A percentile compares a stretch with the other conserved stretches of the same genome.
phyloP scores from a whole-genome alignment of 2,329 filamentous ascomycete species.

The Plectosphaerella sp. region DNA sequence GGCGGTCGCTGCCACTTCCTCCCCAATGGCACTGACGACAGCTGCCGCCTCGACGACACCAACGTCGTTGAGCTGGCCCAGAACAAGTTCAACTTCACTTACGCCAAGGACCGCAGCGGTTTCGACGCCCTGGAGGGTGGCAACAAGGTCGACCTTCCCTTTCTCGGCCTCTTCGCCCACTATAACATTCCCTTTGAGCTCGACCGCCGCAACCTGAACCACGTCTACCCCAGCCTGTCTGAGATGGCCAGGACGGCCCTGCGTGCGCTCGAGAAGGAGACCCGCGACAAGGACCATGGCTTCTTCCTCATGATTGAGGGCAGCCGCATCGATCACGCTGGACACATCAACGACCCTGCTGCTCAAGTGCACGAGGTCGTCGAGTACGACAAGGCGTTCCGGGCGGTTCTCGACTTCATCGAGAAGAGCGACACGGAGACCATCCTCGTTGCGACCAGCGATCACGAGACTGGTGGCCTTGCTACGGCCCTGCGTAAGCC shows the following conservation, averaged over 20 bases:
- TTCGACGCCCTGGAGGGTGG: slow-evolving; percentile 74
- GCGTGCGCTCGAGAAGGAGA: slow-evolving; percentile 73
- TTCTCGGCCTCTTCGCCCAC: slow-evolving; percentile 80
- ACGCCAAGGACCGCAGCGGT: slow-evolving; percentile 64
- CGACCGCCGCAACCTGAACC: slow-evolving; percentile 73
- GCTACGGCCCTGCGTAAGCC: slow-evolving; percentile 69
- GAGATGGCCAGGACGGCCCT: slow-evolving; percentile 89
- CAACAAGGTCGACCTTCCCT: slow-evolving; percentile 66
- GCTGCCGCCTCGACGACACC: slow-evolving; percentile 75
- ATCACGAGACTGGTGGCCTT: slow-evolving; percentile 94
- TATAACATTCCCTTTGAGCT: slow-evolving; percentile 90
- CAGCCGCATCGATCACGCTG: slow-evolving; percentile 92
- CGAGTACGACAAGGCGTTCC: slow-evolving; percentile 88
- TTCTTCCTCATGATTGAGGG: slow-evolving; percentile 99
- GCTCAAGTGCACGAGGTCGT: slow-evolving; percentile 88
- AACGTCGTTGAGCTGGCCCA: slow-evolving; percentile 71
- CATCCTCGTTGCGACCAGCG: slow-evolving; percentile 83
- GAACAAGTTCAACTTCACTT: slow-evolving; percentile 73
- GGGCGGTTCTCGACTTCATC: slow-evolving; percentile 79
- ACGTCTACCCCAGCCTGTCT: slow-evolving; percentile 80
- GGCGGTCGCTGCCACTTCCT: slow-evolving; percentile 93
- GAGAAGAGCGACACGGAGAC: slow-evolving; percentile 68
- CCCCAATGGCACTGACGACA: slow-evolving; percentile 73
- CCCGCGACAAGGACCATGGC: slow-evolving; percentile 77
- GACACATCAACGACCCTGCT: slow-evolving; percentile 78